Evolutionary conservation across 2,329 filamentous ascomycete genomes (phyloP).

Genomic region (Lachnellula arida): DNA sequence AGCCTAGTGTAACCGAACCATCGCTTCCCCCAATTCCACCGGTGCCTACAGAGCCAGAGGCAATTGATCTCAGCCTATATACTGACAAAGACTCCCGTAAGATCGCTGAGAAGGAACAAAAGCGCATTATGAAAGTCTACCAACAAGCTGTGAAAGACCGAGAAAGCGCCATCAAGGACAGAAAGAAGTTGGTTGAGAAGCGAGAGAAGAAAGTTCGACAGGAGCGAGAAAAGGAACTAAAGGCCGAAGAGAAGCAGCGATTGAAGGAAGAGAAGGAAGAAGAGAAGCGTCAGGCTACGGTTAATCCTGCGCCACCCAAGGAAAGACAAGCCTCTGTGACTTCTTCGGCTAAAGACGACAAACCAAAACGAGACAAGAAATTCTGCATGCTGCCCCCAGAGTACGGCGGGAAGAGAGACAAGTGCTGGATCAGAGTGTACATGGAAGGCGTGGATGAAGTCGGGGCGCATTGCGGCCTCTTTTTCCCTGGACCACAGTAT

Average conservation of each 20-base stretch:
- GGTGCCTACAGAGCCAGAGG: slow-evolving; percentile 49
- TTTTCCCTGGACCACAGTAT: slow-evolving; percentile 69
- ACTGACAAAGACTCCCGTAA: slow-evolving; percentile 62
- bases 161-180: slow-evolving; percentile 58
- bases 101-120: slow-evolving; percentile 63
- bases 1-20: slow-evolving; percentile 34
- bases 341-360: slow-evolving; percentile 18
- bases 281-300: slow-evolving; percentile 24
- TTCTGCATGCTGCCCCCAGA: slow-evolving; percentile 71
- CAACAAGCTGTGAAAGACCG: slow-evolving; percentile 62
- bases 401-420: slow-evolving; percentile 53
- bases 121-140: slow-evolving; percentile 58
- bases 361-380: slow-evolving; percentile 44
- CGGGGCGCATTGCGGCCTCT: slow-evolving; percentile 77
- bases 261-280: slow-evolving; percentile 31
- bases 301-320: slow-evolving; percentile 15
- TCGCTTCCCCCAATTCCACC: slow-evolving; percentile 43
- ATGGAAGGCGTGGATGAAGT: slow-evolving; percentile 86
- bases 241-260: slow-evolving; percentile 29
- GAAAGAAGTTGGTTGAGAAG: slow-evolving; percentile 55
- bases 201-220: slow-evolving; percentile 39
- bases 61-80: slow-evolving; percentile 54
- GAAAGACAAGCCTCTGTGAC: slow-evolving; percentile 13
- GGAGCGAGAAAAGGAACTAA: slow-evolving; percentile 36
- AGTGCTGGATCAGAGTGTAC: slow-evolving; percentile 71